Evolutionary conservation across 176 grass and related monocot species (phyloP).

Genomic region (Eremochloa ophiuroides): DNA sequence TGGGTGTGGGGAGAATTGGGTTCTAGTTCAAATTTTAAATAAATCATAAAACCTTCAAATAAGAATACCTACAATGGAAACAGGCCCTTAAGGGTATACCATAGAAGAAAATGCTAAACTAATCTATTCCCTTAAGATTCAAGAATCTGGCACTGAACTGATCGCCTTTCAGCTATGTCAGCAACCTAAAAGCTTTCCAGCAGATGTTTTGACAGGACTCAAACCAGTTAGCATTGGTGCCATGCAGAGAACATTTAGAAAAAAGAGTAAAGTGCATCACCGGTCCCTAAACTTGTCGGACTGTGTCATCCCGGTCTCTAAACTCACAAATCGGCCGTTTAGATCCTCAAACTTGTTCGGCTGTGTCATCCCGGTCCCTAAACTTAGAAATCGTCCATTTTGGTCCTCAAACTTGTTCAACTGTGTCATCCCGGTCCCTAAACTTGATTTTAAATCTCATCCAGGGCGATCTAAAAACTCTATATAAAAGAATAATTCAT

Average conservation of each 20-base stretch:
- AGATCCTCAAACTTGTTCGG: too few relatives aligned
- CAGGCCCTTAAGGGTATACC: background rate
- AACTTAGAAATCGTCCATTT: too few relatives aligned
- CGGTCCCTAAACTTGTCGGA: too few relatives aligned
- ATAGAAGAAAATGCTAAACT: background rate
- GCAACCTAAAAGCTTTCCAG: background rate
- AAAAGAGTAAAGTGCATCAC: too few relatives aligned
- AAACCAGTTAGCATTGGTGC: background rate
- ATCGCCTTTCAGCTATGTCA: background rate
- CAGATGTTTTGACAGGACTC: background rate
- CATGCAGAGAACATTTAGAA: background rate
- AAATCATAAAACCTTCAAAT: background rate
- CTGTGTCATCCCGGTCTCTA: too few relatives aligned
- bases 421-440: too few relatives aligned
- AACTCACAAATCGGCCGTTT: too few relatives aligned
- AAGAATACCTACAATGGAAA: background rate
- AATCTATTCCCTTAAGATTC: background rate
- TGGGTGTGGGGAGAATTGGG: background rate
- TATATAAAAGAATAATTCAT: too few relatives aligned
- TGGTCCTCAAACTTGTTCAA: too few relatives aligned
- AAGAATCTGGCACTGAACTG: background rate
- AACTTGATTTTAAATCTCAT: too few relatives aligned
- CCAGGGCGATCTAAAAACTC: too few relatives aligned
- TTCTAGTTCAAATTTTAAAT: background rate
- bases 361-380: too few relatives aligned